Evolutionary conservation across 208 protist species (phyloP).

Genomic region (Wallacemonas sp.): DNA sequence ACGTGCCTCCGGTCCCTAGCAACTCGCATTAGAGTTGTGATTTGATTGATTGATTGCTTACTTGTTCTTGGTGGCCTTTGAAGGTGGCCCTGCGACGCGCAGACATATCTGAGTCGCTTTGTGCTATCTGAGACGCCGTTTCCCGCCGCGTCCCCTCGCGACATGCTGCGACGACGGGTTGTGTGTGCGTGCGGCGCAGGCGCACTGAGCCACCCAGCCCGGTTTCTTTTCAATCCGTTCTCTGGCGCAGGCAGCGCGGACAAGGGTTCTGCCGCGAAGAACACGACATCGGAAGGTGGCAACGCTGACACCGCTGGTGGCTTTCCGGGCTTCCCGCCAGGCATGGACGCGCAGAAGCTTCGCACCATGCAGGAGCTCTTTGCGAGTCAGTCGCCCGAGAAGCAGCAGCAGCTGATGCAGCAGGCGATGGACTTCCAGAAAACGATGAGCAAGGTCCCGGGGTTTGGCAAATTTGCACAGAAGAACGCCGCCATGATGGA

Average conservation of each 20-base stretch:
- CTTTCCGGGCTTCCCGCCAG: slow-evolving; percentile 35
- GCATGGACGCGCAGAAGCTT: slow-evolving; percentile 62
- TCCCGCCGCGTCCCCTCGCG: too few species aligned
- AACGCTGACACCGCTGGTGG: background rate
- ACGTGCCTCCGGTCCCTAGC: too few species aligned
- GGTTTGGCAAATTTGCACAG: slow-evolving; percentile 65
- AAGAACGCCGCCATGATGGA: slow-evolving; percentile 73
- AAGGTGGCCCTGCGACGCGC: too few species aligned
- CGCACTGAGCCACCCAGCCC: background rate
- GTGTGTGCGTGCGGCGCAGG: background rate
- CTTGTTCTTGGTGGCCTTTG: too few species aligned
- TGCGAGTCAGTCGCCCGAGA: slow-evolving; percentile 63
- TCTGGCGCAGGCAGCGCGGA: background rate
- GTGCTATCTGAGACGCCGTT: too few species aligned
- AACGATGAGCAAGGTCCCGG: slow-evolving; percentile 70
- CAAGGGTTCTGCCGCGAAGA: slow-evolving; percentile 5
- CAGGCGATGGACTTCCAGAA: slow-evolving; percentile 84
- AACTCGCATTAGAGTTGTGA: too few species aligned
- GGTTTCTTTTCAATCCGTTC: slow-evolving; percentile 13
- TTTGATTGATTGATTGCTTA: too few species aligned
- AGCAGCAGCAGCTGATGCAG: slow-evolving; percentile 82
- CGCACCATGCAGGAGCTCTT: slow-evolving; percentile 77
- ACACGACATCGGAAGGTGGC: background rate
- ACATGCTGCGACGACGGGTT: slow-evolving; percentile 3
- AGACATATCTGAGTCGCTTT: too few species aligned